These are phyloP conservation scores for Saccharomyces eubayanus DNA, from an alignment of 805 yeast species.

Conservation along the genomic window DNA sequence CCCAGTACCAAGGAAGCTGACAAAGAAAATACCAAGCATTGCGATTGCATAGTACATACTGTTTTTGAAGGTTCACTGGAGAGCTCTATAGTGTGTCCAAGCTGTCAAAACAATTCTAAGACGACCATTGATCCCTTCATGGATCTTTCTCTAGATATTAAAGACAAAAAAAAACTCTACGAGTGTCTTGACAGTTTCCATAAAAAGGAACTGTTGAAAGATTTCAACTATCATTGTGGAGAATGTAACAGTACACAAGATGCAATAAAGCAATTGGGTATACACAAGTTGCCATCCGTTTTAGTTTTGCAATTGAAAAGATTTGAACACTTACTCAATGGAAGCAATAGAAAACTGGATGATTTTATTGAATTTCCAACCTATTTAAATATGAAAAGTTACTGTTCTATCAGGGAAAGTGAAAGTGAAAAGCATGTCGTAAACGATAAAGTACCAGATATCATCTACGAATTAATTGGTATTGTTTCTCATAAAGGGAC, in stretches of 20 bases:
- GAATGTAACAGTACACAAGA: conserved; percentile 53
- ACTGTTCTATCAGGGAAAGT: conserved; percentile 25
- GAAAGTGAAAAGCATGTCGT: neutral
- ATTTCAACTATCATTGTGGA: conserved; percentile 62
- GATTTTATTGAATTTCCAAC: conserved; percentile 65
- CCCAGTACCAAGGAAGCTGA: conserved; percentile 9
- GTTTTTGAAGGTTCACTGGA: conserved; percentile 78
- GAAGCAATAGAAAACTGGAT: conserved; percentile 60
- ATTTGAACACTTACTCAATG: conserved; percentile 36
- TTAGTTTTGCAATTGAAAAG: conserved; percentile 79
- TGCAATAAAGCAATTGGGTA: conserved; percentile 64
- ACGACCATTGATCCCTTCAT: conserved; percentile 78
- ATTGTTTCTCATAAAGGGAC: conserved; percentile 86
- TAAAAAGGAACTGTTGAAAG: conserved; percentile 58
- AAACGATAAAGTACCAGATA: conserved; percentile 25
- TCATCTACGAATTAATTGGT: conserved; percentile 77
- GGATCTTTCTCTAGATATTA: conserved; percentile 78
- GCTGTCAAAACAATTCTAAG: conserved; percentile 54
- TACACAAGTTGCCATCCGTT: conserved; percentile 66
- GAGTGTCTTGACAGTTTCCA: conserved; percentile 76
- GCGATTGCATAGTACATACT: conserved; percentile 75
- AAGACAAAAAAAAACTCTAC: conserved; percentile 37
- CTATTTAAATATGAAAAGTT: conserved; percentile 62
- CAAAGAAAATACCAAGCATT: conserved; percentile 24
- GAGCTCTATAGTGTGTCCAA: conserved; percentile 66